These are phyloP conservation scores for Leccinum solheimii DNA, from an alignment of 1,284 basidiomycete genomes.

Conservation along the genomic window DNA sequence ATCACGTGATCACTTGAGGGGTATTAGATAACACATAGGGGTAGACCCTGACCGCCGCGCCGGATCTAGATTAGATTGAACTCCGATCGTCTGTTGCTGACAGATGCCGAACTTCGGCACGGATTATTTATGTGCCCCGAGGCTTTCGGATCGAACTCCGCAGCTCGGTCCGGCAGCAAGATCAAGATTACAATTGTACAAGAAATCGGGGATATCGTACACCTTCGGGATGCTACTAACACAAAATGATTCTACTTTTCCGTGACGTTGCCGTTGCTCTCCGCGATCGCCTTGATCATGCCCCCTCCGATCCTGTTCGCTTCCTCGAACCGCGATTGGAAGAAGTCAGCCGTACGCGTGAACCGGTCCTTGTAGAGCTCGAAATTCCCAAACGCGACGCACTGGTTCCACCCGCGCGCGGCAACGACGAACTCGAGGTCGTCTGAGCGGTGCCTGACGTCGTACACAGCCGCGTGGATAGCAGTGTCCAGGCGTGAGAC, in stretches of 20 bases:
- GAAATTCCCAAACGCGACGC: conserved; percentile 91
- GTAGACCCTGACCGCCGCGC: neutral
- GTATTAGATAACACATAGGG: neutral
- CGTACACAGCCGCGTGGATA: conserved; percentile 75
- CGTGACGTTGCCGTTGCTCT: conserved; percentile 39
- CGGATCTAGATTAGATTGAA: neutral
- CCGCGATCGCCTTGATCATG: conserved; percentile 90
- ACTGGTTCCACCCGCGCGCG: conserved; percentile 96
- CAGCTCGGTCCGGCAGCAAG: neutral
- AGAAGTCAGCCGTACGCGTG: conserved; percentile 80
- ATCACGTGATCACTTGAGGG: conserved; percentile 9
- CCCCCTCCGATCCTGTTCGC: conserved; percentile 79
- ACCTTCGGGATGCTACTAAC: too few species aligned
- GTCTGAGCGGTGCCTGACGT: conserved; percentile 83
- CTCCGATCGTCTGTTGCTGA: neutral
- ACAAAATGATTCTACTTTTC: conserved; percentile 2
- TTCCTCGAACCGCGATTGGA: conserved; percentile 87
- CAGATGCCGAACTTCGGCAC: neutral
- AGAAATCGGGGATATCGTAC: neutral
- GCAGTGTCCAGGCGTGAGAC: conserved; percentile 64
- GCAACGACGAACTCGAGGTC: conserved; percentile 96
- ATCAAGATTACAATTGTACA: neutral
- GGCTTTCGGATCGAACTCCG: neutral
- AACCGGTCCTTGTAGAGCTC: conserved; percentile 87
- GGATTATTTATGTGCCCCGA: neutral